A percentile compares a stretch with the other conserved stretches of the same genome.
Evolutionary conservation across 495 filamentous ascomycete genomes (phyloP).

Genomic region (Oleoguttula mirabilis): DNA sequence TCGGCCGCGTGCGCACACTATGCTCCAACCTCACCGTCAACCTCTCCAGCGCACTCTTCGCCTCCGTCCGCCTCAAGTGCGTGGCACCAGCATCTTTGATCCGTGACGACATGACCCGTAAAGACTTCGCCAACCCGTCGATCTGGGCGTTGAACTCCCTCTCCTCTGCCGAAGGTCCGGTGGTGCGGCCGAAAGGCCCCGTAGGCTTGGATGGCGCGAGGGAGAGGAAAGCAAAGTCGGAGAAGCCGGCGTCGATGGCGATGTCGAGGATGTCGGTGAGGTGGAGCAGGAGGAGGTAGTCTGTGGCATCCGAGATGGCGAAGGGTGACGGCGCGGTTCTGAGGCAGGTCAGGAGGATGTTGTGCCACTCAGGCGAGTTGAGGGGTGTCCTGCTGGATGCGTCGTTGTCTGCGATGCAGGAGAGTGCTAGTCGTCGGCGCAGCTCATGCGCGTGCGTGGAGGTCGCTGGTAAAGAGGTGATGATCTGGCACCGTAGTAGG

Average conservation of each 20-base stretch:
- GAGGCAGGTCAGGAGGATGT: constrained; percentile 2
- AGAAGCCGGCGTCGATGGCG: constrained; percentile 53
- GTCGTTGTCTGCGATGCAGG: background rate
- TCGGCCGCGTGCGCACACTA: constrained; percentile 54
- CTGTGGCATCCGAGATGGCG: constrained; percentile 31
- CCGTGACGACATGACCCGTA: constrained; percentile 54
- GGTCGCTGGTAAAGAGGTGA: constrained; percentile 8
- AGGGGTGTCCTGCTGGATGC: background rate
- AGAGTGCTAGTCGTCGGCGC: constrained; percentile 7
- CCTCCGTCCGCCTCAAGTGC: constrained; percentile 57
- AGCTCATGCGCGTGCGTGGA: constrained; percentile 2
- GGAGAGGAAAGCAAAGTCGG: constrained; percentile 18
- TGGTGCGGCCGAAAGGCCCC: background rate
- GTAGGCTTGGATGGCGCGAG: constrained; percentile 11
- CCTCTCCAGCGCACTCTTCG: constrained; percentile 58
- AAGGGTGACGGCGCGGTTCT: constrained; percentile 5
- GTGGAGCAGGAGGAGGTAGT: constrained; percentile 55
- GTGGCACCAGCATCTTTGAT: constrained; percentile 67
- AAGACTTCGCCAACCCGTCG: constrained; percentile 48
- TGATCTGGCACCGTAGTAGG: constrained; percentile 4
- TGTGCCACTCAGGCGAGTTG: background rate
- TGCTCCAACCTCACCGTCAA: constrained; percentile 59
- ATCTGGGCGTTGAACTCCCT: constrained; percentile 54
- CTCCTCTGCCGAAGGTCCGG: constrained; percentile 25
- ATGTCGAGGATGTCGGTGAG: constrained; percentile 57